phyloP scores from a whole-genome alignment of 2,329 filamentous ascomycete species.

The Curvularia eragrostidis region DNA sequence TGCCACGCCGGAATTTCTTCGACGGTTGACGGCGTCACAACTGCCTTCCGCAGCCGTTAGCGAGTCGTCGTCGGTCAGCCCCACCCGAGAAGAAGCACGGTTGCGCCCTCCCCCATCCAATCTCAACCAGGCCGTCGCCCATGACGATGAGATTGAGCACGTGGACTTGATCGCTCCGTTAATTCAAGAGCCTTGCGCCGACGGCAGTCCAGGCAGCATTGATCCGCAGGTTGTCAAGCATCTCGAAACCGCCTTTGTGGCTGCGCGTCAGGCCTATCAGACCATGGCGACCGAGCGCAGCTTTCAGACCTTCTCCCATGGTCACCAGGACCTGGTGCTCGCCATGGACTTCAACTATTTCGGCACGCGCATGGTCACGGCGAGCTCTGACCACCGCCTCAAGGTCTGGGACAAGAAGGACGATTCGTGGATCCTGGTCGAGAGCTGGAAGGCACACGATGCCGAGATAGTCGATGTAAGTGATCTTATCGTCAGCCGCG shows the following conservation, averaged over 20 bases:
- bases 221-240: constrained; percentile 35
- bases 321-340: constrained; percentile 80
- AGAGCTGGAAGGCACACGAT: constrained; percentile 89
- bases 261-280: constrained; percentile 38
- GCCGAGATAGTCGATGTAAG: constrained; percentile 86
- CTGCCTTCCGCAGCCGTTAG: constrained; percentile 49
- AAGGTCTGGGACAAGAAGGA: constrained; percentile 87
- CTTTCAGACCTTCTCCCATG: constrained; percentile 70
- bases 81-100: constrained; percentile 45
- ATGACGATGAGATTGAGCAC: constrained; percentile 41
- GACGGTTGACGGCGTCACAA: constrained; percentile 45
- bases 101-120: constrained; percentile 41
- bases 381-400: constrained; percentile 89
- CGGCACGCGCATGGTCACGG: constrained; percentile 88
- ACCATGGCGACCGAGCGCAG: constrained; percentile 47
- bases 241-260: constrained; percentile 40
- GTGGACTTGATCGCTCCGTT: constrained; percentile 43
- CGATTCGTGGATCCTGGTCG: constrained; percentile 78
- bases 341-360: constrained; percentile 91
- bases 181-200: constrained; percentile 45
- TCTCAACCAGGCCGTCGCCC: constrained; percentile 38
- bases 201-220: constrained; percentile 37
- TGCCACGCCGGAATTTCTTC: constrained; percentile 44
- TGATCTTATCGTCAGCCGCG: constrained; percentile 32
- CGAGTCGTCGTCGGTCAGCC: constrained; percentile 47